These are phyloP conservation scores for Trametes sp. DNA, from an alignment of 1,284 basidiomycete genomes.

Conservation along the genomic window DNA sequence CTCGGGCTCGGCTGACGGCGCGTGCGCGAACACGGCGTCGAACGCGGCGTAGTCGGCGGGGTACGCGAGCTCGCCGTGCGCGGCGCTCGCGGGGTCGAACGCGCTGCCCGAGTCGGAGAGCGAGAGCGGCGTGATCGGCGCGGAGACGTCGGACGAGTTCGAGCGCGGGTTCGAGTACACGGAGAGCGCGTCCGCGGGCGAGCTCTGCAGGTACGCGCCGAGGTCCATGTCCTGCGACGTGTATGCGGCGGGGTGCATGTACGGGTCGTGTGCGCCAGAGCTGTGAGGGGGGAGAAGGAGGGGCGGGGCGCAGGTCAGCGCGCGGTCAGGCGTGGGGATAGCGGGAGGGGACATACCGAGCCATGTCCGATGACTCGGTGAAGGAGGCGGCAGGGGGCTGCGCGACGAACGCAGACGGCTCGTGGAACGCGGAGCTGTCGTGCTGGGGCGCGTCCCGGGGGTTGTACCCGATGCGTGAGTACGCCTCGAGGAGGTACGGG, in stretches of 20 bases:
- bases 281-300: neutral
- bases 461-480: slow-evolving; percentile 23
- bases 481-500: slow-evolving; percentile 34
- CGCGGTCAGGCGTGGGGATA: neutral
- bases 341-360: slow-evolving; percentile 15
- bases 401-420: slow-evolving; percentile 9
- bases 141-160: slow-evolving; percentile 26
- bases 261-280: neutral
- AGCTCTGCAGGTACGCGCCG: slow-evolving; percentile 18
- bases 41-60: neutral
- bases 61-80: slow-evolving; percentile 23
- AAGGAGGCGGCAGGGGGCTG: neutral
- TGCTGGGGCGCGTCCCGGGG: slow-evolving; percentile 2
- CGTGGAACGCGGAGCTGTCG: slow-evolving; percentile 13
- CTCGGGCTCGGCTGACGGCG: neutral
- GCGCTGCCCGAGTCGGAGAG: slow-evolving; percentile 17
- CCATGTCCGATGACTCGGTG: slow-evolving; percentile 22
- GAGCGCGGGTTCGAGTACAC: slow-evolving; percentile 32
- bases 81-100: neutral
- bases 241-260: neutral
- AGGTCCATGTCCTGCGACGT: slow-evolving; percentile 1
- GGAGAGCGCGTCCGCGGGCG: slow-evolving; percentile 21
- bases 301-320: neutral
- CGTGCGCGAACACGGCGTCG: slow-evolving; percentile 1
- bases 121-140: slow-evolving; percentile 34